Base-by-base conservation (phyloP, 1,284 basidiomycete species). In the Melampsora americana region DNA sequence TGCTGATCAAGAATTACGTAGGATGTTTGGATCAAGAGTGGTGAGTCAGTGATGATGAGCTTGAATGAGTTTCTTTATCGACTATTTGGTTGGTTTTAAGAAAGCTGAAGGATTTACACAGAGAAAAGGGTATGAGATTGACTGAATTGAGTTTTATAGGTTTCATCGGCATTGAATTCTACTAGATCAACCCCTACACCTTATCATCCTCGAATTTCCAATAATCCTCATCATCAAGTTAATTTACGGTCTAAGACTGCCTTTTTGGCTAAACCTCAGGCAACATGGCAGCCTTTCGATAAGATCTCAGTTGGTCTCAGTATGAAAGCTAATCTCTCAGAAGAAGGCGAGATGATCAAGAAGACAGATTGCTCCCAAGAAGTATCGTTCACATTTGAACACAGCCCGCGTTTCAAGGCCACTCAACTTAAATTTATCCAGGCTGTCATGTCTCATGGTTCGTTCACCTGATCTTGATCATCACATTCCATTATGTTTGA, bases 11-110 rank as follows among this genome's bases (percentile, higher is more conserved):
- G 94, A 97, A 82, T 87, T 96, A 83, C 89, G 90, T 75, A 90
- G 89, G 78, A 95, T 96, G 86, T 97, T 97, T 80, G 94, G 94
- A 1, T 87, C 91, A 7, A 91, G 90, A 81, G 92, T 95, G 70
- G 87, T 95, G 18, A 85, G 88, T 77, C 86, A 87, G 0, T 20
- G 12, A 20, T 14, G 32, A 42, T 23, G 20, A 9, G 9, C 20
- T 9, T 64, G 61, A 64, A 64, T 28, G 20, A 4, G 3, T 30
- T 62, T 28, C 23, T 28, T 7, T 62, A 18, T 53, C 12, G 5
- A 53, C n/a, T n/a, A 5, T 12, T 53, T 23, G 3, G 50, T 53
- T 23, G 23, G 14, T 53, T 23, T 18, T 23, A 53, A 16, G 16
- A 23, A 53, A 53, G 3, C 5, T 3, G 42, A n/a, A n/a, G n/a